Evolutionary conservation across 805 yeast species (phyloP).

Genomic region (Torulaspora indica): DNA sequence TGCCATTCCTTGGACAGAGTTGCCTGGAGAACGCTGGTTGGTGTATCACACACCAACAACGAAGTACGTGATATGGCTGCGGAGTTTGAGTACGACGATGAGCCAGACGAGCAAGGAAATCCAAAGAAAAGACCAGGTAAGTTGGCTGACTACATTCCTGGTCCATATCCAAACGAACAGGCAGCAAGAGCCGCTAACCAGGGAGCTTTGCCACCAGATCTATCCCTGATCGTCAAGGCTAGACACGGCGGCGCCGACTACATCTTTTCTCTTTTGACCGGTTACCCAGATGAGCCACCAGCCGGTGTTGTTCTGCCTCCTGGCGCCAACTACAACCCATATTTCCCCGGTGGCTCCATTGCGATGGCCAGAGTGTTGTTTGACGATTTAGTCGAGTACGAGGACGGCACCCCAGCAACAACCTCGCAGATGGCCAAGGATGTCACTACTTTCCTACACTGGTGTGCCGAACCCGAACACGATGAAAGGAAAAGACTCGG

Average conservation of each 20-base stretch:
- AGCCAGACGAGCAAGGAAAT: slow-evolving; percentile 97
- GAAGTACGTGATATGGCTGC: slow-evolving; percentile 94
- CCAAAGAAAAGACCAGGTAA: slow-evolving; percentile 98
- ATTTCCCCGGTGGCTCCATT: slow-evolving; percentile 99
- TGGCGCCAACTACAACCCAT: slow-evolving; percentile 97
- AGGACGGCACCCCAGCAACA: slow-evolving; percentile 98
- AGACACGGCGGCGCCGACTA: slow-evolving; percentile 98
- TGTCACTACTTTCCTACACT: slow-evolving; percentile 89
- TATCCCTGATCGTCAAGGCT: slow-evolving; percentile 94
- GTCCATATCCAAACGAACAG: slow-evolving; percentile 95
- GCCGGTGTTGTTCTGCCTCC: slow-evolving; percentile 92
- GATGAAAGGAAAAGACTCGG: slow-evolving; percentile 97
- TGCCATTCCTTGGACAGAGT: slow-evolving; percentile 96
- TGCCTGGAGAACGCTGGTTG: slow-evolving; percentile 98
- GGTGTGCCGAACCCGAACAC: slow-evolving; percentile 98
- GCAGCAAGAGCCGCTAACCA: slow-evolving; percentile 99
- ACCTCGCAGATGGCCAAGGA: slow-evolving; percentile 99
- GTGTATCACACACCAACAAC: slow-evolving; percentile 85
- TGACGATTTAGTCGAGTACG: slow-evolving; percentile 96
- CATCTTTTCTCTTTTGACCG: slow-evolving; percentile 90
- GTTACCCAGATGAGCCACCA: slow-evolving; percentile 98
- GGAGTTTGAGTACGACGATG: slow-evolving; percentile 96
- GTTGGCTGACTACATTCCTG: slow-evolving; percentile 90
- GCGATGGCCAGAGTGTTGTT: slow-evolving; percentile 99
- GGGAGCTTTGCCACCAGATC: slow-evolving; percentile 98